Evolutionary conservation across 257 asterid genomes (phyloP).

Genomic region (Nicotiana sylvestris): DNA sequence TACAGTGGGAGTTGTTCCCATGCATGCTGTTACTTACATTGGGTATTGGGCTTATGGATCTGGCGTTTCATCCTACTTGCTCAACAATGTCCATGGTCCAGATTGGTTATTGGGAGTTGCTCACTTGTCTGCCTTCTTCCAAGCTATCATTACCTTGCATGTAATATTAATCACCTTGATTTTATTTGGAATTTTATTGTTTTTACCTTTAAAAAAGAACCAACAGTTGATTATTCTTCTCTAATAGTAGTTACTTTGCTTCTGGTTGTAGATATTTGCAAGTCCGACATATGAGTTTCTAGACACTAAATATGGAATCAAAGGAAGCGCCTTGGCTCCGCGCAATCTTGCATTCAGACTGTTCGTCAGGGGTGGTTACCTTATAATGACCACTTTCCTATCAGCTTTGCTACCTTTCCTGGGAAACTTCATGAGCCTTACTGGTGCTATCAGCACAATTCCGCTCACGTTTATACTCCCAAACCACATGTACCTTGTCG

Average conservation of each 20-base stretch:
- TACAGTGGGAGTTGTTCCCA: slow-evolving; percentile 72
- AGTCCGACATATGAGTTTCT: slow-evolving; percentile 95
- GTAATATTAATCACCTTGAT: slow-evolving; percentile 22
- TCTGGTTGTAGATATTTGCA: slow-evolving; percentile 69
- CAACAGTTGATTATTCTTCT: background rate
- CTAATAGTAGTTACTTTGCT: background rate
- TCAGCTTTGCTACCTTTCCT: slow-evolving; percentile 87
- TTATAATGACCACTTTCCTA: slow-evolving; percentile 59
- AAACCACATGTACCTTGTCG: slow-evolving; percentile 90
- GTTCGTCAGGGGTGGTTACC: slow-evolving; percentile 74
- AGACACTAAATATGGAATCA: slow-evolving; percentile 66
- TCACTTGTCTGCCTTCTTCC: slow-evolving; percentile 74
- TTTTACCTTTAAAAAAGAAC: background rate
- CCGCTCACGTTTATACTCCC: slow-evolving; percentile 96
- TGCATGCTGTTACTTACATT: slow-evolving; percentile 77
- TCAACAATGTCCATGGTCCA: slow-evolving; percentile 79
- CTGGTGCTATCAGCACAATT: slow-evolving; percentile 92
- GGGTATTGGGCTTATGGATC: slow-evolving; percentile 98
- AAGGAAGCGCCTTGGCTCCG: slow-evolving; percentile 59
- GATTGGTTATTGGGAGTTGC: slow-evolving; percentile 70
- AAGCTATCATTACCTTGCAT: slow-evolving; percentile 74
- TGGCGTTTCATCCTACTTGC: slow-evolving; percentile 64
- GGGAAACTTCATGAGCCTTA: slow-evolving; percentile 98
- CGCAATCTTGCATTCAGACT: slow-evolving; percentile 72
- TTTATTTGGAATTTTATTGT: background rate